Conservation (phyloP, 2,329 filamentous ascomycete species). For the Ophiostoma fasciatum region DNA sequence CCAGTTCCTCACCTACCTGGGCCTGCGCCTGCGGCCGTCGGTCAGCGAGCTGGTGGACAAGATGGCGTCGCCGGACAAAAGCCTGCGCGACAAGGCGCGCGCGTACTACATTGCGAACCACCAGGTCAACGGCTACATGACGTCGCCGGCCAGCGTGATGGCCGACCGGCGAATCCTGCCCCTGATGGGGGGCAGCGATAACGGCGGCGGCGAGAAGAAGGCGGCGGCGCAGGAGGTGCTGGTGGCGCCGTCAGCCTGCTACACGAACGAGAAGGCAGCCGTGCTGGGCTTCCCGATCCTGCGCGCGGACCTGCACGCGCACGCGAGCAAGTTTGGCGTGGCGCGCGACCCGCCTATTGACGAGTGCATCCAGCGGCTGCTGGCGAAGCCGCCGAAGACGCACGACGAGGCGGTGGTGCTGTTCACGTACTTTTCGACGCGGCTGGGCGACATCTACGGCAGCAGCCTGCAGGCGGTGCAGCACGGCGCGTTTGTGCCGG, state of each 20-base stretch:
- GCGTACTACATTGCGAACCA: constrained; percentile 73
- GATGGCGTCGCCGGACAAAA: constrained; percentile 48
- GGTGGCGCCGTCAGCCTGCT: constrained; percentile 63
- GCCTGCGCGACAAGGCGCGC: constrained; percentile 54
- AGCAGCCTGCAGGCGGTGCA: constrained; percentile 45
- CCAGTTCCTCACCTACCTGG: constrained; percentile 56
- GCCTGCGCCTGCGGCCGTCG: constrained; percentile 56
- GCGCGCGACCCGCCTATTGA: constrained; percentile 64
- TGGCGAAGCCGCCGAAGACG: constrained; percentile 56
- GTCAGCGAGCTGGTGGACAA: constrained; percentile 63
- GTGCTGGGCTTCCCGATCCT: constrained; percentile 73
- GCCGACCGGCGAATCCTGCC: constrained; percentile 53
- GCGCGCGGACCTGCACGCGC: constrained; percentile 56
- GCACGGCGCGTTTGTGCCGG: constrained; percentile 57
- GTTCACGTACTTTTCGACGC: constrained; percentile 72
- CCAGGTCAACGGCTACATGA: constrained; percentile 59
- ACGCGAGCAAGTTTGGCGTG: constrained; percentile 78
- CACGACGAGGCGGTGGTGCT: constrained; percentile 51
- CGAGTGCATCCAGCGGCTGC: constrained; percentile 59
- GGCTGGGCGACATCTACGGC: constrained; percentile 57
- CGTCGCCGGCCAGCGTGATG: constrained; percentile 42
- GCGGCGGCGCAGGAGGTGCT: constrained; percentile 41
- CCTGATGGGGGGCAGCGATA: constrained; percentile 39
- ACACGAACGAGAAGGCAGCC: constrained; percentile 61
- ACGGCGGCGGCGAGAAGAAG: background rate